phyloP scores from a whole-genome alignment of 371 early-diverging fungal genomes.

The Umbelopsis sp. region DNA sequence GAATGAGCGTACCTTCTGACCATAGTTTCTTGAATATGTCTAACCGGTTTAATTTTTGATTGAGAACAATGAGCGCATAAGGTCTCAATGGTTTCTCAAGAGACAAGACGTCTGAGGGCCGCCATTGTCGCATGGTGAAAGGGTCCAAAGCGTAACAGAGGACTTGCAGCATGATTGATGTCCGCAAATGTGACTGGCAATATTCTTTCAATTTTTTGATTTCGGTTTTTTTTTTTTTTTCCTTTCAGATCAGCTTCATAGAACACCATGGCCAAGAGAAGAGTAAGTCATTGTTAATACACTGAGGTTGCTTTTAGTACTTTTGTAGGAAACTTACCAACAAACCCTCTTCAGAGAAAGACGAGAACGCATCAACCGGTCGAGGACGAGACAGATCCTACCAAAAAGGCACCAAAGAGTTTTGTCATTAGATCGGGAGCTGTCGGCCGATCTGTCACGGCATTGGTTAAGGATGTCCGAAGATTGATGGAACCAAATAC shows the following conservation, averaged over 20 bases:
- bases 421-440: conserved; percentile 94
- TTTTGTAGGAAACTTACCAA: neutral
- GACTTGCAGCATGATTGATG: neutral
- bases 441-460: conserved; percentile 74
- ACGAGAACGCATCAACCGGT: conserved; percentile 56
- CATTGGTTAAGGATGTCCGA: conserved; percentile 85
- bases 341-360: conserved; percentile 43
- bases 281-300: neutral
- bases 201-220: neutral
- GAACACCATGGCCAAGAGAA: conserved; percentile 18
- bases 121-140: conserved; percentile 10
- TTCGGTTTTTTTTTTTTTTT: neutral
- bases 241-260: neutral
- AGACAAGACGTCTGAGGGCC: neutral
- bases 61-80: conserved; percentile 59
- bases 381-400: conserved; percentile 51
- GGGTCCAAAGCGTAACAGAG: neutral
- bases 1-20: conserved; percentile 39
- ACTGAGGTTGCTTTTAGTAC: neutral
- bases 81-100: neutral
- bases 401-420: conserved; percentile 76
- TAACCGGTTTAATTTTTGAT: conserved; percentile 52
- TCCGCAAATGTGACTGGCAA: neutral
- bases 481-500: conserved; percentile 94
- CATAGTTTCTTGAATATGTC: conserved; percentile 47